Conservation (phyloP, 129 eudicot genomes). For the Sambucus nigra region DNA sequence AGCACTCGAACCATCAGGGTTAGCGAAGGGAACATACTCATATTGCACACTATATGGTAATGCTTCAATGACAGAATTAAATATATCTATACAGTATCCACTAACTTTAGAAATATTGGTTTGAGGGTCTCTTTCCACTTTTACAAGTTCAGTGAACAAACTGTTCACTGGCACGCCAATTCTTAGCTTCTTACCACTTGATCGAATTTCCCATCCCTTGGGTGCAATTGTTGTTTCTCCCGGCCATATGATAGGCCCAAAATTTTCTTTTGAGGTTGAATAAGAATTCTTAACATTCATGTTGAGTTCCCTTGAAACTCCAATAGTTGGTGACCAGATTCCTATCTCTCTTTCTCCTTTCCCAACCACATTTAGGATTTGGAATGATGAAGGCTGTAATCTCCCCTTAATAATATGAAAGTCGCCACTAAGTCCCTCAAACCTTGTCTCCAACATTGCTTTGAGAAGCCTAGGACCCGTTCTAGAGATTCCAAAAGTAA, state of each 20-base stretch:
- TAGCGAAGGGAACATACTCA: conserved; percentile 14
- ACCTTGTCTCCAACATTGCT: conserved; percentile 9
- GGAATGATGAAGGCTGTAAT: conserved; percentile 12
- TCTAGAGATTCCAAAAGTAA: conserved; percentile 8
- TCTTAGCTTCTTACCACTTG: conserved; percentile 19
- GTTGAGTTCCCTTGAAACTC: not conserved
- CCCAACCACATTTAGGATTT: conserved; percentile 31
- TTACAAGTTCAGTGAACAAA: conserved; percentile 27
- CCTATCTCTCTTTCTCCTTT: conserved; percentile 16
- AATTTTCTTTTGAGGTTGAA: conserved; percentile 2
- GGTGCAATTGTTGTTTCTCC: conserved; percentile 30
- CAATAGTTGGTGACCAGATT: conserved; percentile 20
- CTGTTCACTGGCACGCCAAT: conserved; percentile 30
- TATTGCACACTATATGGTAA: conserved; percentile 16
- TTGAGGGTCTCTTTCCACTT: conserved; percentile 3
- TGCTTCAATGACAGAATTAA: conserved; percentile 8
- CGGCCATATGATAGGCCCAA: conserved; percentile 33
- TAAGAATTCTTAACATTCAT: not conserved
- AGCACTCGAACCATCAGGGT: not conserved
- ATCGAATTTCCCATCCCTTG: conserved; percentile 36
- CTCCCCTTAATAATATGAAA: conserved; percentile 24
- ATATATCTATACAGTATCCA: conserved; percentile 37
- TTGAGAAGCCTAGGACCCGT: conserved; percentile 21
- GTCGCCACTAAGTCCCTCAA: conserved; percentile 30
- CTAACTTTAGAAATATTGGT: conserved; percentile 2